Conservation (phyloP, 2,329 filamentous ascomycete genomes). For the Beauveria pseudobassiana region DNA sequence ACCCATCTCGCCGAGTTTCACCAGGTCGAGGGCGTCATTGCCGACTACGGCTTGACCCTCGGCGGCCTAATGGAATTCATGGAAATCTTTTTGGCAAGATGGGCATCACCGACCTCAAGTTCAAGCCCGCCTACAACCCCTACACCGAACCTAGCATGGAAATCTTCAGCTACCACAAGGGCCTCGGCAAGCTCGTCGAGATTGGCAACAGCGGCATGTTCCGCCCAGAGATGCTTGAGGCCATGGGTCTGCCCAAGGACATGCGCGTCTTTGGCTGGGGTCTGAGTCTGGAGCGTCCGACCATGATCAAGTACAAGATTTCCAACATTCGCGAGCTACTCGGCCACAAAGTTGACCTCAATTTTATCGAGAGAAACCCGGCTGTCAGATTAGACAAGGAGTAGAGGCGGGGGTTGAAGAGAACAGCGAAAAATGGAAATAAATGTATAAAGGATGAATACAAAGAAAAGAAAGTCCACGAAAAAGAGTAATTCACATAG, state of each 20-base stretch:
- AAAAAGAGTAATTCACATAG: not conserved
- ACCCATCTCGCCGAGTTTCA: constrained; percentile 98
- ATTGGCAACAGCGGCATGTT: constrained; percentile 99
- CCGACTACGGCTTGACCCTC: constrained; percentile 86
- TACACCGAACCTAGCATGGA: constrained; percentile 97
- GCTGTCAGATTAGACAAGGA: constrained; percentile 86
- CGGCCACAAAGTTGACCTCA: constrained; percentile 90
- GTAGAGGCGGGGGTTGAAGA: constrained; percentile 32
- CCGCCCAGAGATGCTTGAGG: constrained; percentile 91
- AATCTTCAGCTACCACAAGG: constrained; percentile 92
- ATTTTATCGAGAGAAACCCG: constrained; percentile 85
- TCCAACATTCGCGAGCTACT: constrained; percentile 88
- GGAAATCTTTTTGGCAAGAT: constrained; percentile 94
- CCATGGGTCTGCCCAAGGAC: constrained; percentile 88
- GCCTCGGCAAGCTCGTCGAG: constrained; percentile 79
- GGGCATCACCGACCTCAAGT: constrained; percentile 76
- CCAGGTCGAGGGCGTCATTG: constrained; percentile 97
- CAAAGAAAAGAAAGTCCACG: not conserved
- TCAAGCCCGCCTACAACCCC: constrained; percentile 92
- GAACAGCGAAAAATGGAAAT: not conserved
- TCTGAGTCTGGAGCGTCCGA: constrained; percentile 83
- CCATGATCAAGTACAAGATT: constrained; percentile 93
- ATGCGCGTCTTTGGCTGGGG: constrained; percentile 94
- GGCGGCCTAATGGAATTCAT: constrained; percentile 91
- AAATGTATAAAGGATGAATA: not conserved